Conservation (phyloP, 2,329 filamentous ascomycete species). For the Trichoderma aggressivum region DNA sequence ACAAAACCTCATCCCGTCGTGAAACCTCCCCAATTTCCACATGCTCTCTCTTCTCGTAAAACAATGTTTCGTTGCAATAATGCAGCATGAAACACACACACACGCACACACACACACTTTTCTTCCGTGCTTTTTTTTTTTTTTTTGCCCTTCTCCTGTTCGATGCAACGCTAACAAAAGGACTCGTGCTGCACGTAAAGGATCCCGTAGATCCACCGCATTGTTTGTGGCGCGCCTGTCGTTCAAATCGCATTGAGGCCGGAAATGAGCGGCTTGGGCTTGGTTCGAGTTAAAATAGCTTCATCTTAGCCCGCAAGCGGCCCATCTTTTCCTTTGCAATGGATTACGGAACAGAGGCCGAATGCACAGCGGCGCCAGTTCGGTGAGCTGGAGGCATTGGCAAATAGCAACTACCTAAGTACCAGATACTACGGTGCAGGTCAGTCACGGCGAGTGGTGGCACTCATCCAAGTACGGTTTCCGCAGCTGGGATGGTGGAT, state of each 20-base stretch:
- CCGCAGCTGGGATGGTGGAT: background rate
- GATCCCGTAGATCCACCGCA: slow-evolving; percentile 3
- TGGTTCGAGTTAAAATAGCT: slow-evolving; percentile 3
- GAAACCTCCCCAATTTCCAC: slow-evolving; percentile 18
- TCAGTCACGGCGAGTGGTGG: background rate
- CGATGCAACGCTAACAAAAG: background rate
- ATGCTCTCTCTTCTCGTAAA: background rate
- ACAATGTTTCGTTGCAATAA: slow-evolving; percentile 1
- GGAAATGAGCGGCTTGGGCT: slow-evolving; percentile 15
- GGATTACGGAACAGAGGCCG: background rate
- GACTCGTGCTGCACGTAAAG: background rate
- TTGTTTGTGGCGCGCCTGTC: background rate
- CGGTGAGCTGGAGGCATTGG: background rate
- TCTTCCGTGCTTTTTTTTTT: background rate
- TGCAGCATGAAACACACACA: slow-evolving; percentile 1
- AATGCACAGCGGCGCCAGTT: background rate
- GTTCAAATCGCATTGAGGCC: slow-evolving; percentile 13
- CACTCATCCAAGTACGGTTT: background rate
- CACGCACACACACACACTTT: background rate
- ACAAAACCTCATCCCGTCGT: slow-evolving; percentile 4
- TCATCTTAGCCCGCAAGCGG: background rate
- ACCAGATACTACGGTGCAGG: background rate
- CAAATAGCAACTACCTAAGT: background rate
- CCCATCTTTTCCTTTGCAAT: background rate
- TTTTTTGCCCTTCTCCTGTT: background rate